Base-by-base conservation (phyloP, 257 asterid genomes). In the Solanum paucissectum region DNA sequence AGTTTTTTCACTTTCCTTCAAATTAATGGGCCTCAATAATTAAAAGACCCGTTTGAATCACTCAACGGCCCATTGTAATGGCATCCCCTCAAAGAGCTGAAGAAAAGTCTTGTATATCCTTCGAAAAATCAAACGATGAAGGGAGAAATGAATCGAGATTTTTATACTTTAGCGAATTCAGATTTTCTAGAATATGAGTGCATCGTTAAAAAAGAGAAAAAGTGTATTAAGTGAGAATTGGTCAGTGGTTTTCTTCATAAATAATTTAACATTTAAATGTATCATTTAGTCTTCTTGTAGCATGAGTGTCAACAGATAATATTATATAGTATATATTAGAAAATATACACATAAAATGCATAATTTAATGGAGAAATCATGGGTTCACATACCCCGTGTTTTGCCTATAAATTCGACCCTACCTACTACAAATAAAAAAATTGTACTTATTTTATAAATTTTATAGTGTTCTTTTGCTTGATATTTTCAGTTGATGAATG, bases 171-270 rank as follows among this genome's bases (percentile, higher is more conserved):
- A 52, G 5, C 25, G 66, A 3, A 3, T 58, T 7, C 1, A 7
- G 25, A 58, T 7, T 20, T 55, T 58, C 25, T 58, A 58, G 66
- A 58, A 58, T 20, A 58, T 58, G 25, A 21, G 11, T 58, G 25
- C 12, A 21, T 21, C 0, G 0, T 8, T 3, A 7, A 20, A 58
- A 20, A 58, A 1, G 10, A 0, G 0, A 0, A 7, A 58, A 20
- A 1, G 66, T 21, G 25, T 58, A 58, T 7, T 1, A 7, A 20
- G 25, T 58, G 66, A 20, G 25, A 58, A 20, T 58, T 3, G 11
- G 2, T 58, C 2, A 0, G 5, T 58, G 1, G 11, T 20, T 20
- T 0, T 20, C 66, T 58, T 2, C 1, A 0, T 58, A 58, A 58
- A 58, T 58, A 58, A 58, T 1, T 58, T 3, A 58, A 20, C 0